Evolutionary conservation across 768 basidiomycete genomes (phyloP).

Genomic region (Suillus tomentosus): DNA sequence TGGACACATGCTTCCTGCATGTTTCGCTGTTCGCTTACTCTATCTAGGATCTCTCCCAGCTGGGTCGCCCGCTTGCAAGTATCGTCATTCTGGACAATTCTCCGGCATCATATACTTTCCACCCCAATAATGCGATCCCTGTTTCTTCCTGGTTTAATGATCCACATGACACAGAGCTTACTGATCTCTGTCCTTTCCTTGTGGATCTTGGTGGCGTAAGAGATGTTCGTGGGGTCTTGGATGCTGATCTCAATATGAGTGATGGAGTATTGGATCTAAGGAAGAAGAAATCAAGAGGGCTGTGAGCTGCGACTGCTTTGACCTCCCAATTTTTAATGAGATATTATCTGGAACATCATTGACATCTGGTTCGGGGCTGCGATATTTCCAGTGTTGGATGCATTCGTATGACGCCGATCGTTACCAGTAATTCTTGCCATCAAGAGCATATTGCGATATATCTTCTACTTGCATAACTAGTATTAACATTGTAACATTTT

Average conservation of each 20-base stretch:
- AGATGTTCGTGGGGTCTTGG: constrained; percentile 65
- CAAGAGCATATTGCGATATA: constrained; percentile 13
- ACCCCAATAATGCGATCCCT: constrained; percentile 79
- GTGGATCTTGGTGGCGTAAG: constrained; percentile 61
- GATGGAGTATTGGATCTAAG: background rate
- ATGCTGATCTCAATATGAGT: constrained; percentile 21
- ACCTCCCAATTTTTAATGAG: background rate
- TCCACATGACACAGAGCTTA: constrained; percentile 73
- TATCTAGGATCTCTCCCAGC: constrained; percentile 69
- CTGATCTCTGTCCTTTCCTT: constrained; percentile 72
- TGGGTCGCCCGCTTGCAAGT: constrained; percentile 66
- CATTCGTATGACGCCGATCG: background rate
- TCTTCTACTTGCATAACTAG: background rate
- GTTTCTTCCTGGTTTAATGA: constrained; percentile 80
- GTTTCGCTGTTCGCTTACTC: constrained; percentile 4
- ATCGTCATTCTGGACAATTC: constrained; percentile 81
- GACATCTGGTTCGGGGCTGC: background rate
- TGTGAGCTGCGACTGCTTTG: background rate
- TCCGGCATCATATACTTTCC: constrained; percentile 78
- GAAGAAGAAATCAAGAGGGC: background rate
- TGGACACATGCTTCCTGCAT: constrained; percentile 19
- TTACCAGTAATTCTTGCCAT: background rate
- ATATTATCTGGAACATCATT: background rate
- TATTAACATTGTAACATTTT: background rate
- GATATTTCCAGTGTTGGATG: background rate